phyloP scores from a whole-genome alignment of 805 yeast species.

The Nakazawaea ambrosiae region DNA sequence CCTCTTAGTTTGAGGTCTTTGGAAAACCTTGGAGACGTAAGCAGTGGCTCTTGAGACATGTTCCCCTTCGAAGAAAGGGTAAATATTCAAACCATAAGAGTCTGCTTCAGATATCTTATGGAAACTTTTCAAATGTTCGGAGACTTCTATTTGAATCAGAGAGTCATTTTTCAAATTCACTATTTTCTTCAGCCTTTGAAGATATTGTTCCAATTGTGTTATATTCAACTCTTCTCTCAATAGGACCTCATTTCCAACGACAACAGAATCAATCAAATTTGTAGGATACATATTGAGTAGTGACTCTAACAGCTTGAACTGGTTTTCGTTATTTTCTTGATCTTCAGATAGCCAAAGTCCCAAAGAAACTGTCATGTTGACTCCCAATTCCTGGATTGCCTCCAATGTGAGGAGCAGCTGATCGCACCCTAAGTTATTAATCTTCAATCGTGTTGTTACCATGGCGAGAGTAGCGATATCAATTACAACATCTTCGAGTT shows the following conservation, averaged over 20 bases:
- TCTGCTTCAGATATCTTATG: slow-evolving; percentile 29
- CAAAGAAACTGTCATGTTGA: slow-evolving; percentile 50
- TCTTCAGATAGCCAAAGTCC: slow-evolving; percentile 58
- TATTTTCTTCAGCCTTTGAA: too few relatives aligned
- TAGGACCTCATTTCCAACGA: slow-evolving; percentile 58
- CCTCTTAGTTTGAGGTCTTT: too few relatives aligned
- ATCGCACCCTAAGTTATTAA: slow-evolving; percentile 56
- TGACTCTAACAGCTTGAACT: slow-evolving; percentile 33
- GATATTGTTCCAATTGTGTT: too few relatives aligned
- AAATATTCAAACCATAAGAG: slow-evolving; percentile 54
- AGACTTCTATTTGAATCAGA: too few relatives aligned
- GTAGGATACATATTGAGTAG: slow-evolving; percentile 37
- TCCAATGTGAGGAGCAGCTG: slow-evolving; percentile 47
- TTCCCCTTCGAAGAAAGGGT: slow-evolving; percentile 64
- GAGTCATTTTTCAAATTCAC: too few relatives aligned
- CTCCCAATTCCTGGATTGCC: slow-evolving; percentile 40
- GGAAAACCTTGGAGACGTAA: slow-evolving; percentile 47
- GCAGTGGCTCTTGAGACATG: slow-evolving; percentile 35
- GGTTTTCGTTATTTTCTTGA: slow-evolving; percentile 35
- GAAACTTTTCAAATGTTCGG: too few relatives aligned
- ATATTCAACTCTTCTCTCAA: slow-evolving; percentile 37
- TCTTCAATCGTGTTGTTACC: slow-evolving; percentile 49
- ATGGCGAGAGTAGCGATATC: slow-evolving; percentile 54
- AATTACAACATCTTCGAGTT: slow-evolving; percentile 38
- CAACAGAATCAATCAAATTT: slow-evolving; percentile 39